These are phyloP conservation scores for Ogataea corticis DNA, from an alignment of 805 yeast genomes.

Conservation along the genomic window DNA sequence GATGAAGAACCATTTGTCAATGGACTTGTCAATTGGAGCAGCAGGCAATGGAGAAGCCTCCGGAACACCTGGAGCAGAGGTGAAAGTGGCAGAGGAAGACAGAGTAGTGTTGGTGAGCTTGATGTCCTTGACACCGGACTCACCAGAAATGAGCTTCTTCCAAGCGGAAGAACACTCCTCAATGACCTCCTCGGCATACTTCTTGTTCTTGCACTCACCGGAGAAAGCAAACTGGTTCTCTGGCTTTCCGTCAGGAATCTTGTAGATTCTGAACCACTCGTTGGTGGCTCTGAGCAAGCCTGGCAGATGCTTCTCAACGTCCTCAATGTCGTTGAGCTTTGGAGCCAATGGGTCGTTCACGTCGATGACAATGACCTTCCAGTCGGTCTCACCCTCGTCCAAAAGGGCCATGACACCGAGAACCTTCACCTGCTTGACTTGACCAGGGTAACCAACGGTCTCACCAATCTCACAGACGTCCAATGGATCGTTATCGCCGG, in stretches of 20 bases:
- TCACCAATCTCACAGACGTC: conserved; percentile 85
- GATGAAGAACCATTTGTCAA: conserved; percentile 98
- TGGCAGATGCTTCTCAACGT: conserved; percentile 86
- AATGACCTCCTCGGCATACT: conserved; percentile 82
- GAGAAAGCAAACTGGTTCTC: conserved; percentile 95
- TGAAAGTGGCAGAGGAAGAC: conserved; percentile 53
- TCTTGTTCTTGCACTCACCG: conserved; percentile 86
- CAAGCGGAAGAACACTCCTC: conserved; percentile 84
- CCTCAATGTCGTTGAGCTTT: conserved; percentile 86
- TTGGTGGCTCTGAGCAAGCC: conserved; percentile 91
- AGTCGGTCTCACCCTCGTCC: conserved; percentile 89
- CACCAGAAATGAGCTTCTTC: conserved; percentile 70
- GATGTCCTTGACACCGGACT: conserved; percentile 63
- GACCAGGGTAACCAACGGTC: conserved; percentile 63
- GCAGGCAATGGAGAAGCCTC: conserved; percentile 71
- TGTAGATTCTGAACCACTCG: conserved; percentile 98
- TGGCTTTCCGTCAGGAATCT: conserved; percentile 97
- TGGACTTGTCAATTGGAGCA: conserved; percentile 93
- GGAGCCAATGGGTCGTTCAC: conserved; percentile 86
- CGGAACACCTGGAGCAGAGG: conserved; percentile 57
- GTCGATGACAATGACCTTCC: conserved; percentile 91
- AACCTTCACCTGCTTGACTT: conserved; percentile 84
- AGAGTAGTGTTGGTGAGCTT: conserved; percentile 77
- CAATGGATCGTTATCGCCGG: conserved; percentile 84
- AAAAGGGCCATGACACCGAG: conserved; percentile 92